A percentile compares a stretch with the other conserved stretches of the same genome.
Evolutionary conservation across 179 eudicot species (phyloP).

Genomic region (Sideroxylon spinosum): DNA sequence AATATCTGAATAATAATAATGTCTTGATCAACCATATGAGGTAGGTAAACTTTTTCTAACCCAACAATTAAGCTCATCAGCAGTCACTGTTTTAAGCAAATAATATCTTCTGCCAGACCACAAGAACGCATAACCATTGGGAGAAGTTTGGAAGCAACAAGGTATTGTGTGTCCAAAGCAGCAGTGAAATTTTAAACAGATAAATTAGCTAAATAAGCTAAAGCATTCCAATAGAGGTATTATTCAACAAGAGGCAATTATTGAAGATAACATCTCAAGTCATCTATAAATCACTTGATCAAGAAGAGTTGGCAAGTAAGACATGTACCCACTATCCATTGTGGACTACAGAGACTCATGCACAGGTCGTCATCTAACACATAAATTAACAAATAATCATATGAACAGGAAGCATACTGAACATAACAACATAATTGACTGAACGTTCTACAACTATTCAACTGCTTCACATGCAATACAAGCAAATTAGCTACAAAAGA

Average conservation of each 20-base stretch:
- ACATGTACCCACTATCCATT: neutral
- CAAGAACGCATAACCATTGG: neutral
- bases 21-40: neutral
- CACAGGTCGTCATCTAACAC: too few species aligned
- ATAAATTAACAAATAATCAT: neutral
- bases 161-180: too few species aligned
- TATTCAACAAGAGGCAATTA: neutral
- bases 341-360: neutral
- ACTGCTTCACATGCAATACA: neutral
- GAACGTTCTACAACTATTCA: neutral
- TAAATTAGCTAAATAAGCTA: neutral
- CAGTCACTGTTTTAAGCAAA: neutral
- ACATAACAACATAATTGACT: neutral
- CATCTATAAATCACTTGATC: neutral
- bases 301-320: neutral
- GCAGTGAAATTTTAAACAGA: neutral
- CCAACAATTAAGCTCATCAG: neutral
- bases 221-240: neutral
- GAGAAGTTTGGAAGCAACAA: too few species aligned
- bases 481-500: too few species aligned
- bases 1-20: neutral
- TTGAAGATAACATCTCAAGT: neutral
- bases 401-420: neutral
- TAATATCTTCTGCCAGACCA: neutral
- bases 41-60: neutral